Base-by-base conservation (phyloP, 2,329 filamentous ascomycete genomes). In the Penicillium sp. region DNA sequence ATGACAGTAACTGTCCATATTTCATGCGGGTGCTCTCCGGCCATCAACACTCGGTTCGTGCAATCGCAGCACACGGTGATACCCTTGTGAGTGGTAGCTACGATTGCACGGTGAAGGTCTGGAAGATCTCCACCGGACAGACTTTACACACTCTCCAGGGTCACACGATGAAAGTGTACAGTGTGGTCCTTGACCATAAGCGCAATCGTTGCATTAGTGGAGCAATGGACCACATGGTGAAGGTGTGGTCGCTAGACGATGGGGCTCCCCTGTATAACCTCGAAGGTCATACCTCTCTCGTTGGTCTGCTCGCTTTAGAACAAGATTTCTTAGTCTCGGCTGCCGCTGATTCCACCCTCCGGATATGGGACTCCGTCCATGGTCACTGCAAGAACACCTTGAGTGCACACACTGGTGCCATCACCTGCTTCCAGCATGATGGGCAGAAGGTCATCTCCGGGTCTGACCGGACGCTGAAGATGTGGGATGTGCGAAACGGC, bases 371-470 rank as follows among this genome's bases (percentile, higher is more conserved):
- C 65, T 94, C 94, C 0, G 91, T 96, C 69, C 91, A 83, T 42
- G 94, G 94, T 8, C 87, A 90, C 61, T 97, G 94, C 73, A 92
- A 91, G 72, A 91, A 88, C 68, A 93, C 89, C 12, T 80, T 99
- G 55, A 93, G 88, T 64, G 94, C 94, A 0, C 94, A 99, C 68
- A 97, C 93, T 0, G 94, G 93, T 35, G 94, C 94, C 23, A 99
- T 99, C 61, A 99, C 94, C 5, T 99, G 94, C 73, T 99, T 99
- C 75, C 94, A 99, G 74, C 94, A 99, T 65, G 94, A 99, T 69
- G 91, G 88, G 0, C 89, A 92, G 62, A 99, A 99, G 71, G 92
- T 99, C 34, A 96, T 99, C 54, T 96, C 90, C 39, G 94, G 94
- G 52, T 96, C 91, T 56, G 94, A 99, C 72, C 87, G 93, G 67